Evolutionary conservation across 352 stramenopile species (phyloP), one percentile per base, ranked within the genome.

Genomic region (Phytophthora podocarpi): DNA sequence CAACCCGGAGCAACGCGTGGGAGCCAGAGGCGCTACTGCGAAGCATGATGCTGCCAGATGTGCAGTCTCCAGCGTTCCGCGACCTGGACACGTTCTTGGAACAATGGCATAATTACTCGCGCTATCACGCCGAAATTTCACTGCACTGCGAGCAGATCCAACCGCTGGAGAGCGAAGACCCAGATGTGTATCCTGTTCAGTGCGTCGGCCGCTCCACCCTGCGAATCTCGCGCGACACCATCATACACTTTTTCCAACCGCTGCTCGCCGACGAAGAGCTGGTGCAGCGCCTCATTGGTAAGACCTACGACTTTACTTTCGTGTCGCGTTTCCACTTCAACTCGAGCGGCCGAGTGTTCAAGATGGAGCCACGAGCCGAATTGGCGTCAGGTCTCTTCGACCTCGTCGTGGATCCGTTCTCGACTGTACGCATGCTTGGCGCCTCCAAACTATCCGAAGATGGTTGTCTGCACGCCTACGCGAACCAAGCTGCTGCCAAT

Each of bases 21-120:
- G 20, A 70, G 31, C 36, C 53, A 27, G 77, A 87, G 56, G 55
- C 53, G 4, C 42, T 85, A 42, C 24, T 87, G 56, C 75, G 77
- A 18, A 76, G 67, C 12, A 67, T 89, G 24, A 64, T 89, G 57
- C 40, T 74, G 15, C 72, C 80, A 26, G 64, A 81, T 35, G 80
- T 87, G 18, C 32, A 85, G 65, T 85, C 74, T 18, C 70, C 77
- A 13, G 67, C 74, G 13, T 89, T 89, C 50, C 35, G 40, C 2
- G 61, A 71, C 32, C 67, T 87, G 35, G 80, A 85, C 54, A 59
- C 74, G 40, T 89, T 89, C 58, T 40, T 89, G 2, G 30, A 56
- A 34, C 80, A 84, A 49, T 89, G 77, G 77, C 40, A 65, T n/a
- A 73, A 89, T 67, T 89, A 87, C 57, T 87, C 80, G 24, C 70